Evolutionary conservation across 2,329 filamentous ascomycete species (phyloP), one percentile per base, ranked within the genome.

Genomic region (Sphaerulina musiva): DNA sequence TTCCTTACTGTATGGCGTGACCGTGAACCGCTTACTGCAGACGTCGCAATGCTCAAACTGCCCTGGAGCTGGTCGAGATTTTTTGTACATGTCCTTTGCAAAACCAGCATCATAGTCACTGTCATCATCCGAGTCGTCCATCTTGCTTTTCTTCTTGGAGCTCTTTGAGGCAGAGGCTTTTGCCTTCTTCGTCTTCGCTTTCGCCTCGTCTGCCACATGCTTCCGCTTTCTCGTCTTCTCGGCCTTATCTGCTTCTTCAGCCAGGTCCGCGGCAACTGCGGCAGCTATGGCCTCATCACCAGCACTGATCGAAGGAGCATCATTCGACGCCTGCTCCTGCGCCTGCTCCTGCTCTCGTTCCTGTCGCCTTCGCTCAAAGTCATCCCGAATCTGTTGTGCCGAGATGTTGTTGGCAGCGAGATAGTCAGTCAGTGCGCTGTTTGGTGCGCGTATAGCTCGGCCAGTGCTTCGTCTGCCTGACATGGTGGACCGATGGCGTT

Each of bases 11-110:
- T 96, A 96, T 0, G 89, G 80, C 0, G 92, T 96, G 43, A 97
- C 91, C 0, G 89, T 95, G 67, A 97, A 97, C 38, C 90, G 84
- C 69, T 93, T 95, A 42, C 80, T 78, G 69, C 92, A 97, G 2
- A 84, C 74, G 58, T 87, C 89, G 68, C 92, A 97, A 61, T 95
- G 91, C 59, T 87, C 89, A 66, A 92, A 81, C 70, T 97, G 92
- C 2, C 89, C 90, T 1, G 89, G 87, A n/a, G 85, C 69, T 1
- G 84, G 84, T 32, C 75, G 75, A 11, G 72, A 64, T 62, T 81
- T 82, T 62, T 79, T 76, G 67, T 80, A 76, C 71, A 82, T 78
- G 49, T 78, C 74, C 48, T 68, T 64, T 4, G 72, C 73, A 29
- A 78, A 64, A 46, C 72, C 68, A 54, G 78, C 71, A 54, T 77